These are phyloP conservation scores for Typha latifolia DNA, from an alignment of 176 grass and related monocot species.

Conservation along the genomic window DNA sequence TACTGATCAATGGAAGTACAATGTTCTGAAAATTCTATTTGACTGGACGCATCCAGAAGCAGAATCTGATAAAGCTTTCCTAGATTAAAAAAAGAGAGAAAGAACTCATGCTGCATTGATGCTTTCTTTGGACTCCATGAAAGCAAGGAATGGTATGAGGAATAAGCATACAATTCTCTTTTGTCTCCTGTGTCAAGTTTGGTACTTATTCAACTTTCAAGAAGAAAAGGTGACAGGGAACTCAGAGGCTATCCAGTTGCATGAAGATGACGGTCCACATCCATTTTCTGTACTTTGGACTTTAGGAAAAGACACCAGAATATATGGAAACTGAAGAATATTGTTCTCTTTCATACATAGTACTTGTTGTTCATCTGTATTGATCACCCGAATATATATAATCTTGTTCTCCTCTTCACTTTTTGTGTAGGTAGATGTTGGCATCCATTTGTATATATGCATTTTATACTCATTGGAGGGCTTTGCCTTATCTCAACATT, in stretches of 20 bases:
- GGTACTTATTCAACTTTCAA: conserved; percentile 51
- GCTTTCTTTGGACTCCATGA: conserved; percentile 44
- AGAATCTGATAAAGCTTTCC: conserved; percentile 53
- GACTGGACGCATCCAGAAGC: conserved; percentile 75
- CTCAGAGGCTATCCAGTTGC: conserved; percentile 27
- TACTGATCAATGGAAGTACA: conserved; percentile 3
- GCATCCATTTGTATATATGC: no score
- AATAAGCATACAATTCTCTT: conserved; percentile 66
- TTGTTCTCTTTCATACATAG: background rate
- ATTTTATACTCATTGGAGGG: no score
- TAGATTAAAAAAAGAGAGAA: conserved; percentile 27
- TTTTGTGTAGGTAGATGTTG: no score
- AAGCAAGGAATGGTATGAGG: conserved; percentile 60
- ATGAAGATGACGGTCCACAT: conserved; percentile 27
- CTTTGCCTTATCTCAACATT: no score
- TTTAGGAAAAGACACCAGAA: conserved; percentile 11
- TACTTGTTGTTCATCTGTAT: background rate
- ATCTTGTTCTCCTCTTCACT: background rate
- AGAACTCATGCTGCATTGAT: conserved; percentile 46
- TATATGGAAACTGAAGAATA: background rate
- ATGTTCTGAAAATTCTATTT: conserved; percentile 60
- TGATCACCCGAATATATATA: background rate
- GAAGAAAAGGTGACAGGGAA: conserved; percentile 41
- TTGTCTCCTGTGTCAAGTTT: conserved; percentile 89
- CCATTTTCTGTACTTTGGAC: conserved; percentile 25